These are phyloP conservation scores for Rhodomyrtus tomentosa DNA, from an alignment of 345 rosid species.

Conservation along the genomic window DNA sequence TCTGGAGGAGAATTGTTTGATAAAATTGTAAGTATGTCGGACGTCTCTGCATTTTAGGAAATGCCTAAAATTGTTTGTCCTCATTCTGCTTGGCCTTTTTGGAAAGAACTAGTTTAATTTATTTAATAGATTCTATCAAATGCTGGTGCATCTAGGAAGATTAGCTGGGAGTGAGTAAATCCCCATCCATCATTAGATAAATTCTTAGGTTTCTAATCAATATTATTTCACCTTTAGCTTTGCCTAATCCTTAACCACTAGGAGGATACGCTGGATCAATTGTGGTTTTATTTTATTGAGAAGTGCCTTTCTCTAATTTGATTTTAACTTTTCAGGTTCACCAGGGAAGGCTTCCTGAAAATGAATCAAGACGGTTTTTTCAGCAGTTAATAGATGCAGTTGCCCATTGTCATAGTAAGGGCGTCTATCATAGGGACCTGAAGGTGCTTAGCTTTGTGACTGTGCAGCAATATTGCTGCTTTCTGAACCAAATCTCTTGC, in stretches of 20 bases:
- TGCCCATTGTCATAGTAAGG: conserved; percentile 75
- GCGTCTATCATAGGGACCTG: conserved; percentile 90
- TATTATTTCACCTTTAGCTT: not conserved
- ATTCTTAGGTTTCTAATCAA: not conserved
- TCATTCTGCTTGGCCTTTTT: not conserved
- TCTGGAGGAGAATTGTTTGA: conserved; percentile 84
- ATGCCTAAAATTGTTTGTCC: not conserved
- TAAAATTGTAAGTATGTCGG: conserved; percentile 50
- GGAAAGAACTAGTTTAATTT: not conserved
- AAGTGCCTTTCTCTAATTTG: not conserved
- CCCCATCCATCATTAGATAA: not conserved
- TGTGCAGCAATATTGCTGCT: not conserved
- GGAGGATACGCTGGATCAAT: not conserved
- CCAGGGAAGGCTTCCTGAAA: conserved; percentile 56
- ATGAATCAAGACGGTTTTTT: conserved; percentile 66
- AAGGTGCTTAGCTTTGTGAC: conserved; percentile 38
- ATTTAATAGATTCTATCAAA: not conserved
- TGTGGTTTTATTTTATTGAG: not conserved
- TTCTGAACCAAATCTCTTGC: conserved; percentile 1
- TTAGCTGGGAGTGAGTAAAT: not conserved
- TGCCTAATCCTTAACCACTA: not conserved
- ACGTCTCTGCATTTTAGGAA: not conserved
- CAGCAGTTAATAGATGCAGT: conserved; percentile 93
- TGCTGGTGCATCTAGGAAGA: not conserved
- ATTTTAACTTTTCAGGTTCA: conserved; percentile 36